Evolutionary conservation across 202 grass and related monocot genomes (phyloP).

Genomic region (Musa balbisiana): DNA sequence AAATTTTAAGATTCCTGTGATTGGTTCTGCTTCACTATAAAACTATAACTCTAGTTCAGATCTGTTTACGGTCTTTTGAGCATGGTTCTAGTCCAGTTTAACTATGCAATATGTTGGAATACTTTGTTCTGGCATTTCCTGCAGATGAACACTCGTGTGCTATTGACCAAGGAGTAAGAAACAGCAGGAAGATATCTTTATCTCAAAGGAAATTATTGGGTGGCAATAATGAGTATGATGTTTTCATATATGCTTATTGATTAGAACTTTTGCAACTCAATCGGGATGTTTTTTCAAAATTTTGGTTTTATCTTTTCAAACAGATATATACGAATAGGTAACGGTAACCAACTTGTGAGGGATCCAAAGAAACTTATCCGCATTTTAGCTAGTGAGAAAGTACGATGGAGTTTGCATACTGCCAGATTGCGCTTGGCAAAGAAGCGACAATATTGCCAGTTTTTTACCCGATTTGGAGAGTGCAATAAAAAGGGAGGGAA

Average conservation of each 20-base stretch:
- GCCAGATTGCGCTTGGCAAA: constrained; percentile 57
- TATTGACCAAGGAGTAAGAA: constrained; percentile 33
- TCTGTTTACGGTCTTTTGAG: neutral
- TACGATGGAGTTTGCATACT: constrained; percentile 91
- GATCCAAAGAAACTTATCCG: constrained; percentile 79
- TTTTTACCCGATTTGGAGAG: constrained; percentile 80
- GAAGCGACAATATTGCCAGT: constrained; percentile 81
- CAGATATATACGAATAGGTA: constrained; percentile 73
- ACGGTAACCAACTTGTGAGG: constrained; percentile 86
- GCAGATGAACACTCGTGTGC: constrained; percentile 40
- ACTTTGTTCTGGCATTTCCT: constrained; percentile 22
- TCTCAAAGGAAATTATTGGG: constrained; percentile 33
- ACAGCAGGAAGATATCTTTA: constrained; percentile 27
- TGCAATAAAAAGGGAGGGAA: constrained; percentile 65
- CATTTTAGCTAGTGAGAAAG: constrained; percentile 89
- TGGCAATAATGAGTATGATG: constrained; percentile 50
- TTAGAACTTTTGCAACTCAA: neutral
- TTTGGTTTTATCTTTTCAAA: constrained; percentile 11
- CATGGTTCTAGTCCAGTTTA: neutral
- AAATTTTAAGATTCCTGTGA: neutral
- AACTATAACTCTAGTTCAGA: neutral
- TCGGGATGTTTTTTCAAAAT: neutral
- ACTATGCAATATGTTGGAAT: constrained; percentile 5
- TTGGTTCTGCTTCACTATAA: neutral
- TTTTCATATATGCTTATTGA: constrained; percentile 8